Percentiles rank a stretch among this genome's conserved stretches.
phyloP scores from a whole-genome alignment of 2,329 filamentous ascomycete species.

The Penicillium vulpinum region DNA sequence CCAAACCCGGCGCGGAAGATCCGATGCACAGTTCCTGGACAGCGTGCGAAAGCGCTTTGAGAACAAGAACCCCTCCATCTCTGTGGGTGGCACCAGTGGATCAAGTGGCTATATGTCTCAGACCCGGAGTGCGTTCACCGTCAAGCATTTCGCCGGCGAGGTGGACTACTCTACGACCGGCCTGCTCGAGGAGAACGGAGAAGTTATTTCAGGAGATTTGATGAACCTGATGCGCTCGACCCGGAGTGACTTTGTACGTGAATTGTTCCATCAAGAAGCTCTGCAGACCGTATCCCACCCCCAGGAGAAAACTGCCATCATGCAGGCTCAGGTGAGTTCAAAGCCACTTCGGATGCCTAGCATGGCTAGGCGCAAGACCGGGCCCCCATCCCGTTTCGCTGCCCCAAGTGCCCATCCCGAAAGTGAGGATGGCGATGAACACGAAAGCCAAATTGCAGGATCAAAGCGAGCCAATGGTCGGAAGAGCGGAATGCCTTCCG shows the following conservation, averaged over 20 bases:
- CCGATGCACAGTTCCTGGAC: constrained; percentile 86
- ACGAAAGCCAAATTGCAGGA: constrained; percentile 36
- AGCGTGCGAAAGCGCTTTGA: constrained; percentile 90
- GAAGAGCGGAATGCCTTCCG: constrained; percentile 43
- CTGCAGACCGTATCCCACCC: constrained; percentile 92
- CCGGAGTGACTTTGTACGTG: constrained; percentile 82
- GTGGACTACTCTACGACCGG: constrained; percentile 89
- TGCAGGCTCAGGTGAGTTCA: constrained; percentile 94
- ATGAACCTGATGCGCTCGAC: constrained; percentile 90
- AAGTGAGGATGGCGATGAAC: constrained; percentile 45
- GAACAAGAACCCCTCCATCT: constrained; percentile 87
- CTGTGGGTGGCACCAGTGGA: constrained; percentile 71
- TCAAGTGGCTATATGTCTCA: constrained; percentile 87
- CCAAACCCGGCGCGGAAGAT: constrained; percentile 85
- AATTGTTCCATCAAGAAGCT: constrained; percentile 94
- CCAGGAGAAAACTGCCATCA: constrained; percentile 82
- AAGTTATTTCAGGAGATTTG: constrained; percentile 91
- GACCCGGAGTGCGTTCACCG: constrained; percentile 75
- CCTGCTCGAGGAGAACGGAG: constrained; percentile 90
- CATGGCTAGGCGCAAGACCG: constrained; percentile 77
- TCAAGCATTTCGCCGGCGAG: constrained; percentile 94
- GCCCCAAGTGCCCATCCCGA: constrained; percentile 25
- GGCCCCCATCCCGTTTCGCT: constrained; percentile 50
- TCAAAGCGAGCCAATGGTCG: constrained; percentile 30
- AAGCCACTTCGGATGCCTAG: constrained; percentile 91